phyloP scores from a whole-genome alignment of 306 rosid genomes.

The Cyamopsis tetragonoloba region DNA sequence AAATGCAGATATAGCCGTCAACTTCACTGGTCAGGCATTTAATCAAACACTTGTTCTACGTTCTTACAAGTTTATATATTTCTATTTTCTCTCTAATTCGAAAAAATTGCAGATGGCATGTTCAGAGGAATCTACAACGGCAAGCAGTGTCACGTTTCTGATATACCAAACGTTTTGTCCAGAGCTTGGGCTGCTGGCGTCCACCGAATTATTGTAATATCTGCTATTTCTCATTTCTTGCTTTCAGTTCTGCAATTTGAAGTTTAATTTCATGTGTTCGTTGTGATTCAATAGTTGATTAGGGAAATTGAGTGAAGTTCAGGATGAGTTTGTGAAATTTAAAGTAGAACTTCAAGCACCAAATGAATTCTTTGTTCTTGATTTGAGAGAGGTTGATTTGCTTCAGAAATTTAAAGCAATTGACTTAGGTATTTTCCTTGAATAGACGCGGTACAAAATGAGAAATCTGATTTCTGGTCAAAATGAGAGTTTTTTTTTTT shows the following conservation, averaged over 20 bases:
- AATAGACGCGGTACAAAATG: too few species aligned
- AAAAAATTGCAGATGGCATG: constrained; percentile 72
- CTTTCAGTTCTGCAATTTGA: neutral
- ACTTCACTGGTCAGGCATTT: constrained; percentile 86
- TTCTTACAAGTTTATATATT: neutral
- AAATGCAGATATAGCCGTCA: constrained; percentile 78
- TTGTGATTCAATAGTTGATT: neutral
- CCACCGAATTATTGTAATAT: constrained; percentile 70
- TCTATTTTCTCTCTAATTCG: neutral
- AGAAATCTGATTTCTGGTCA: too few species aligned
- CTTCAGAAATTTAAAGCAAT: neutral
- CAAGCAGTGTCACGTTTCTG: constrained; percentile 77
- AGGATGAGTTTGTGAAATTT: neutral
- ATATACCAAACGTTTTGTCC: constrained; percentile 68
- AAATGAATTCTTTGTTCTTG: neutral
- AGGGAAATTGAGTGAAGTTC: neutral
- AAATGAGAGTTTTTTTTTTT: too few species aligned
- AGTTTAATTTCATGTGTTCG: neutral
- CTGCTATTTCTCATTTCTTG: neutral
- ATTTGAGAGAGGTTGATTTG: neutral
- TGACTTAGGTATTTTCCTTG: too few species aligned
- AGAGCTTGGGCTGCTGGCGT: constrained; percentile 95
- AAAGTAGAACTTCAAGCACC: too few species aligned
- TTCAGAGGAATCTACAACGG: constrained; percentile 88
- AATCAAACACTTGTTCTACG: constrained; percentile 33